These are phyloP conservation scores for Eimeria zaria DNA, from an alignment of 169 alveolate species.

Conservation along the genomic window DNA sequence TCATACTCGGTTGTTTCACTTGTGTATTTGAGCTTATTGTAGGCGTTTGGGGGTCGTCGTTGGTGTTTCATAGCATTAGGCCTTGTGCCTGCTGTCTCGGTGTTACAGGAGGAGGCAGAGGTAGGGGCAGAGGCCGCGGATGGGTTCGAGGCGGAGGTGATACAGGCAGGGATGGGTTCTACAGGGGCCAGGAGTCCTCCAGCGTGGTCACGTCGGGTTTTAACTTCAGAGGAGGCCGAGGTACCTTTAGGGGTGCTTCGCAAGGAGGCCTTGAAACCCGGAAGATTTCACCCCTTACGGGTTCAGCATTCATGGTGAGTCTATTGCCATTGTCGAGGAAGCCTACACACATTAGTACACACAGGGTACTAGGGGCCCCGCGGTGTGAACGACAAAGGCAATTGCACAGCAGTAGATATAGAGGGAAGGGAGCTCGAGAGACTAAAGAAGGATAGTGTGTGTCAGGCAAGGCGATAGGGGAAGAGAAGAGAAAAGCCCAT, in stretches of 20 bases:
- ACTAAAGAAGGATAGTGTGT: neutral
- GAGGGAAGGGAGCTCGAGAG: neutral
- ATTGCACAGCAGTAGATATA: neutral
- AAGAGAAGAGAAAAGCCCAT: neutral
- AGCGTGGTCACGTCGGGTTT: constrained; percentile 60
- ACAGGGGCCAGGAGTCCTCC: constrained; percentile 35
- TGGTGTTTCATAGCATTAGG: neutral
- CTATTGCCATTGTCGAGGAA: neutral
- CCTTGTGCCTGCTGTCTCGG: neutral
- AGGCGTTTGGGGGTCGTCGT: neutral
- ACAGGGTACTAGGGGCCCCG: neutral
- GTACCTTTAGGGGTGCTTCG: constrained; percentile 5
- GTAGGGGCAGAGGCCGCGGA: constrained; percentile 64
- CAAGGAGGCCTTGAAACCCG: constrained; percentile 63
- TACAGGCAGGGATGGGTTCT: constrained; percentile 43
- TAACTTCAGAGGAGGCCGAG: constrained; percentile 67
- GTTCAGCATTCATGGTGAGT: constrained; percentile 69
- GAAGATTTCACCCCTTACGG: constrained; percentile 69
- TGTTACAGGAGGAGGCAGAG: constrained; percentile 62
- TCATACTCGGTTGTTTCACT: neutral
- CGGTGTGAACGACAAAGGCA: neutral
- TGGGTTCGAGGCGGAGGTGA: constrained; percentile 71
- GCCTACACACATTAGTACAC: neutral
- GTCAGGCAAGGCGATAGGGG: neutral
- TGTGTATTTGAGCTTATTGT: neutral